Evolutionary conservation across 208 protist genomes (phyloP).

Genomic region (Tetramitus jugosus): DNA sequence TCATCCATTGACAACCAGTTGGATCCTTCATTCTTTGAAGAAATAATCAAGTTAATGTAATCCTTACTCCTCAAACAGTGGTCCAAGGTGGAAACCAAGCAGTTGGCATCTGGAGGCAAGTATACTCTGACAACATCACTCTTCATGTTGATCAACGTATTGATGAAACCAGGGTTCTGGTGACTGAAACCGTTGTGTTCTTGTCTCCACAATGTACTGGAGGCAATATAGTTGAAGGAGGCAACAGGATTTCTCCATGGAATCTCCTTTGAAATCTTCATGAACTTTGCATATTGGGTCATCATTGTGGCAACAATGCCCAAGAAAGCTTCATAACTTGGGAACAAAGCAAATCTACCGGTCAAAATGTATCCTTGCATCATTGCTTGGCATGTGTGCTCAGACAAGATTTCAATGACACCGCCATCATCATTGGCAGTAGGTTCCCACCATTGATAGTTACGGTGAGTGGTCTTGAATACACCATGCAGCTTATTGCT

Average conservation of each 20-base stretch:
- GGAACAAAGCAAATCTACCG: constrained; percentile 24
- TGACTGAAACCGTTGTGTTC: constrained; percentile 34
- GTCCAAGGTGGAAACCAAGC: constrained; percentile 17
- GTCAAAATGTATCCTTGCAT: constrained; percentile 30
- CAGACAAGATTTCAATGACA: constrained; percentile 27
- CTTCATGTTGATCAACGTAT: constrained; percentile 30
- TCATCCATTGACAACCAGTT: constrained; percentile 28
- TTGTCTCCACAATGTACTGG: constrained; percentile 25
- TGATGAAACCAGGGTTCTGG: constrained; percentile 27
- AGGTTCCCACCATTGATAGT: neutral
- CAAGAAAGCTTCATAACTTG: constrained; percentile 27
- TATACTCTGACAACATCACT: constrained; percentile 18
- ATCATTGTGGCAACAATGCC: constrained; percentile 4
- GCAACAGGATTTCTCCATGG: neutral
- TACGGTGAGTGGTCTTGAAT: neutral
- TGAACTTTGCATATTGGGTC: neutral
- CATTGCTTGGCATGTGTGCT: constrained; percentile 25
- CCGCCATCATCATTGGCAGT: constrained; percentile 14
- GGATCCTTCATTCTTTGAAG: constrained; percentile 20
- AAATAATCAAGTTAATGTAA: constrained; percentile 30
- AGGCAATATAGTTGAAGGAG: constrained; percentile 21
- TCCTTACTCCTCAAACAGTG: constrained; percentile 24
- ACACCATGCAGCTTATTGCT: neutral
- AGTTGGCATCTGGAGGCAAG: constrained; percentile 31
- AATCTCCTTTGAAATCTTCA: neutral